Evolutionary conservation across 495 filamentous ascomycete genomes (phyloP).

Genomic region (Glarea lozoyensis): DNA sequence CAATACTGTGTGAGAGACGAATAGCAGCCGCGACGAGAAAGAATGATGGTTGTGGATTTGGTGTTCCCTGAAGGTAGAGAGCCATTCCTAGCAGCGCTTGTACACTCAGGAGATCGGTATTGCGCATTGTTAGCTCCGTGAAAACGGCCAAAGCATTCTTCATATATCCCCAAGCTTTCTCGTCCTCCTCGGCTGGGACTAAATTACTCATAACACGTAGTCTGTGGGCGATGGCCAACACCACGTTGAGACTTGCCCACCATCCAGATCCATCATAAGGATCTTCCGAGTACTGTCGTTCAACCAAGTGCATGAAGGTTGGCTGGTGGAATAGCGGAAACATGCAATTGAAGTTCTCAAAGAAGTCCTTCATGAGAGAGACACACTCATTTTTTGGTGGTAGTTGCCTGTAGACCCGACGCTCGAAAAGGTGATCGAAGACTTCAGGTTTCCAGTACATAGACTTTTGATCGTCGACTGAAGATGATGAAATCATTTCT

Average conservation of each 20-base stretch:
- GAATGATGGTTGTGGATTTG: conserved; percentile 92
- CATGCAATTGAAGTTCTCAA: conserved; percentile 98
- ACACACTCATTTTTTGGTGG: conserved; percentile 74
- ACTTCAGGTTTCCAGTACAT: conserved; percentile 94
- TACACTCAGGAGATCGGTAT: conserved; percentile 93
- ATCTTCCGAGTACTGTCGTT: conserved; percentile 82
- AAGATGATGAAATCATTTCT: conserved; percentile 81
- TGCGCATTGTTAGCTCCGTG: conserved; percentile 87
- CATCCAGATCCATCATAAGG: conserved; percentile 96
- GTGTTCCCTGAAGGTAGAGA: conserved; percentile 91
- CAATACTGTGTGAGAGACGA: conserved; percentile 85
- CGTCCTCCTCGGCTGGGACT: conserved; percentile 78
- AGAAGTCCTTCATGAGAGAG: conserved; percentile 84
- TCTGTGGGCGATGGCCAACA: conserved; percentile 82
- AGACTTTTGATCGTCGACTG: conserved; percentile 85
- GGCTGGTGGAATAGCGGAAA: conserved; percentile 96
- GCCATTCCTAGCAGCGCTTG: conserved; percentile 94
- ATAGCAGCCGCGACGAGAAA: conserved; percentile 92
- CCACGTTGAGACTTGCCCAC: conserved; percentile 97
- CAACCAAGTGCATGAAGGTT: conserved; percentile 94
- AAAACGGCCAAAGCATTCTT: conserved; percentile 94
- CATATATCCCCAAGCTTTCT: conserved; percentile 89
- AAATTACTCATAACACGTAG: conserved; percentile 93
- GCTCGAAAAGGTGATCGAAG: conserved; percentile 84
- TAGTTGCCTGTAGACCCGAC: conserved; percentile 72